Base-by-base conservation (phyloP, 1,139 yeast genomes). In the Geotrichum macrosporum region DNA sequence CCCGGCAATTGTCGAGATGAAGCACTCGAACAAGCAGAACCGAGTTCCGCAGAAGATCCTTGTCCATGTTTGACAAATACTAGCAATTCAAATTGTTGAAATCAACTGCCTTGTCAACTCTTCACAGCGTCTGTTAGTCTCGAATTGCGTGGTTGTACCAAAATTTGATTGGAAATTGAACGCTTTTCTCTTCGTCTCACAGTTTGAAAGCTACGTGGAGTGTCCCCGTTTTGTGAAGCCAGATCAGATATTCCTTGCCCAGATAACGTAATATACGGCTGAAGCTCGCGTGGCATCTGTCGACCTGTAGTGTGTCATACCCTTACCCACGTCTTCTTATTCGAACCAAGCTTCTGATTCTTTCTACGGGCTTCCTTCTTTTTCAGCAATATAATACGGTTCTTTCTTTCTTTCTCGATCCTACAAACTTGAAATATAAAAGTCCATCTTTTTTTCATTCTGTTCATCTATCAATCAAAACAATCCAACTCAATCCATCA, bases 1-100 rank as follows among this genome's bases (percentile, higher is more conserved):
- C 15, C 13, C n/a, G 35, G 15, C 19, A 35, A 34, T 35, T 31
- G 24, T 40, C 40, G 22, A 46, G 36, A 33, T 46, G 46, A 5
- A 40, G 49, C 8, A 41, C 42, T 35, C 44, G 39, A 26, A 46
- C 44, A 10, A 43, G 33, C 3, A 46, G 16, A 18, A 41, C 44
- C 13, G 44, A 35, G 40, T 41, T 33, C 26, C 38, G 13, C 15
- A 46, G 24, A 4, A 41, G 22, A 30, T 46, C 49, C 32, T 33
- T 41, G n/a, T 46, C 49, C 49, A 46, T 46, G 16, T 30, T 39
- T 22, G 16, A 18, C 34, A 18, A 29, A 29, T 29, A n/a, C n/a
- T n/a, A n/a, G n/a, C n/a, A n/a, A n/a, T n/a, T n/a, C n/a, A n/a
- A n/a, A n/a, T n/a, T n/a, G n/a, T n/a, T n/a, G n/a, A n/a, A n/a